Conservation (phyloP, 768 basidiomycete species). For the Suillus occidentalis region DNA sequence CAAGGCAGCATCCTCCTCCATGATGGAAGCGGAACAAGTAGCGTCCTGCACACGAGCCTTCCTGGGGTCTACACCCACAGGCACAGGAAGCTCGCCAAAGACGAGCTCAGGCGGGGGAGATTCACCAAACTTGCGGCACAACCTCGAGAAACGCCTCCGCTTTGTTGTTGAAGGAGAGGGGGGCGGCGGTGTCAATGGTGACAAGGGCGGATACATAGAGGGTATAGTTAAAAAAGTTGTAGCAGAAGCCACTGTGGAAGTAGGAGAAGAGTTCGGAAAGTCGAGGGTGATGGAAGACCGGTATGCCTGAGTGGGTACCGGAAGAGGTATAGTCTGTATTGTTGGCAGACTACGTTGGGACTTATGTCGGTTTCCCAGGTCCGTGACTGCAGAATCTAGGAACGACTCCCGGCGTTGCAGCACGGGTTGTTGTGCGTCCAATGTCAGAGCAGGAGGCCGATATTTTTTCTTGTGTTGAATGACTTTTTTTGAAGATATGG, state of each 20-base stretch:
- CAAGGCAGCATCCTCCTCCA: not conserved
- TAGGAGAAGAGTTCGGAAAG: not conserved
- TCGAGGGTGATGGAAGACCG: not conserved
- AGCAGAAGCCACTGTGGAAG: not conserved
- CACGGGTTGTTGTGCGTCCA: not conserved
- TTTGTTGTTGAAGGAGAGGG: constrained; percentile 31
- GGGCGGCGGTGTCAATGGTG: constrained; percentile 16
- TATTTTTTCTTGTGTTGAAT: not conserved
- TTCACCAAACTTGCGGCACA: constrained; percentile 36
- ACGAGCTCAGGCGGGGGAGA: constrained; percentile 27
- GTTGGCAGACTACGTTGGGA: constrained; percentile 1
- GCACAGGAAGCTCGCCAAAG: not conserved
- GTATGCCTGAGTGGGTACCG: not conserved
- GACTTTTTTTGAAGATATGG: not conserved
- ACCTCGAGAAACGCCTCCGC: constrained; percentile 31
- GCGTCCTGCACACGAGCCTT: not conserved
- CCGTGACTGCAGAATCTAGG: not conserved
- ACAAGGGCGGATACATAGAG: constrained; percentile 4
- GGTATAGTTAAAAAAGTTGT: not conserved
- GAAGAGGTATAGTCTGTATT: not conserved
- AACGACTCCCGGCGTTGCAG: not conserved
- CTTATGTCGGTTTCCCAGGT: not conserved
- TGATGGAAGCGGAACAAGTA: not conserved
- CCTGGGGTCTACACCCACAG: not conserved
- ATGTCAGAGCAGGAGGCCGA: not conserved